Percentiles rank a stretch among this genome's conserved stretches.
Evolutionary conservation across 192 early-diverging fungal genomes (phyloP).

Genomic region (Spizellomyces punctatus): DNA sequence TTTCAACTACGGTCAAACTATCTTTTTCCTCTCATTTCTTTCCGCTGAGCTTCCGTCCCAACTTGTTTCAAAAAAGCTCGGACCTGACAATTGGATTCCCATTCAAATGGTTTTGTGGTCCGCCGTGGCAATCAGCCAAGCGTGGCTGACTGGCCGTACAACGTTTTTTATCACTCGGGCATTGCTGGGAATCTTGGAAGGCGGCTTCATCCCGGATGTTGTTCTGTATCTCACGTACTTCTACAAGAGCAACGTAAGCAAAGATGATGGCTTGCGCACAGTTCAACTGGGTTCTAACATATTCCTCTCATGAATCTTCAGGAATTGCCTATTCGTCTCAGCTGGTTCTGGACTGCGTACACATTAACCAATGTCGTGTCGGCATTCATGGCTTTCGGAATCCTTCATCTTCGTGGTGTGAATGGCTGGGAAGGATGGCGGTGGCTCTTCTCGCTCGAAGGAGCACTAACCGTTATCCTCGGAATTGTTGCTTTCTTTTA

Average conservation of each 20-base stretch:
- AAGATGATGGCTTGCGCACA: neutral
- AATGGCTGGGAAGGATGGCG: constrained; percentile 64
- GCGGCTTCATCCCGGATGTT: constrained; percentile 52
- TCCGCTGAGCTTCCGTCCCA: constrained; percentile 55
- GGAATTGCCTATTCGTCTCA: constrained; percentile 52
- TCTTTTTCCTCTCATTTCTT: constrained; percentile 51
- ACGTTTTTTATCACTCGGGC: constrained; percentile 50
- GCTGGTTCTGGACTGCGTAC: constrained; percentile 55
- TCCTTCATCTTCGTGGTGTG: constrained; percentile 57
- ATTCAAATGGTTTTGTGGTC: constrained; percentile 42
- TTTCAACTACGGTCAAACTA: constrained; percentile 44
- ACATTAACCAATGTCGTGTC: constrained; percentile 39
- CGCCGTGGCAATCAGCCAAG: constrained; percentile 35
- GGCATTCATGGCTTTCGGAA: constrained; percentile 55
- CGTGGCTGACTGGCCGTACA: constrained; percentile 36
- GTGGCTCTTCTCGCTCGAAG: constrained; percentile 71
- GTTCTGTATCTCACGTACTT: constrained; percentile 55
- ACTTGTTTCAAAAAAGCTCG: constrained; percentile 48
- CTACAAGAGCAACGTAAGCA: constrained; percentile 42
- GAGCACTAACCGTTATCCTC: constrained; percentile 53
- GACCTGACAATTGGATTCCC: constrained; percentile 60
- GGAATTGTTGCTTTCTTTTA: constrained; percentile 57
- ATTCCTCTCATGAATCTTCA: neutral
- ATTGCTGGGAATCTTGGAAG: constrained; percentile 57
- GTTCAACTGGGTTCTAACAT: neutral